These are phyloP conservation scores for Yarrowia osloensis DNA, from an alignment of 805 yeast genomes.

Conservation along the genomic window DNA sequence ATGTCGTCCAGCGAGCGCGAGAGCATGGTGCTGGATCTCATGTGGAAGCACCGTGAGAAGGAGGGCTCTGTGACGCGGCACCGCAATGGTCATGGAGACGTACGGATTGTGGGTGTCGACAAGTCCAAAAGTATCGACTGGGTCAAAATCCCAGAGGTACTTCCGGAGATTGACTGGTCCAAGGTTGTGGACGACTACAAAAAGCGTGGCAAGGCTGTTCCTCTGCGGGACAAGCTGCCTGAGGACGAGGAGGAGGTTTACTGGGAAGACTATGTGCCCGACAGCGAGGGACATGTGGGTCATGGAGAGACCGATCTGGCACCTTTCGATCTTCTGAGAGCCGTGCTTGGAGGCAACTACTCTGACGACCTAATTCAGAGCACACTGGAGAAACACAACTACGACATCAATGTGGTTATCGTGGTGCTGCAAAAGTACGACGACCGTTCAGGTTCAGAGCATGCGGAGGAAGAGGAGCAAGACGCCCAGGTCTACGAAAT, in stretches of 20 bases:
- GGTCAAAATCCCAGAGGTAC: slow-evolving; percentile 25
- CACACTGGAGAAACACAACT: slow-evolving; percentile 45
- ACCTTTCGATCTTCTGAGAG: slow-evolving; percentile 46
- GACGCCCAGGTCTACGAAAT: not conserved
- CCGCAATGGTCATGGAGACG: slow-evolving; percentile 21
- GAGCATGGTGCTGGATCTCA: slow-evolving; percentile 45
- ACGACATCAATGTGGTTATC: slow-evolving; percentile 39
- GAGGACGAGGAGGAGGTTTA: slow-evolving; percentile 30
- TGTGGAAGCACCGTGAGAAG: slow-evolving; percentile 47
- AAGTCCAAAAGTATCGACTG: slow-evolving; percentile 21
- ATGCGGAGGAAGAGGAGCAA: slow-evolving; percentile 32
- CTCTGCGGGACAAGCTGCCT: not conserved
- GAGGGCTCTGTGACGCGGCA: slow-evolving; percentile 26
- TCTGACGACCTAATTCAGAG: slow-evolving; percentile 44
- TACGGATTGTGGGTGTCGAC: slow-evolving; percentile 22
- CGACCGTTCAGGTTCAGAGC: not conserved
- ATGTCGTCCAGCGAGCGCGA: slow-evolving; percentile 40
- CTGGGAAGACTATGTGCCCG: slow-evolving; percentile 30
- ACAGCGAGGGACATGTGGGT: slow-evolving; percentile 11
- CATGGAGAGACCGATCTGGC: slow-evolving; percentile 34
- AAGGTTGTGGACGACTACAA: slow-evolving; percentile 10
- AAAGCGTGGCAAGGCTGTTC: slow-evolving; percentile 18
- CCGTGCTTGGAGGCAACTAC: slow-evolving; percentile 42
- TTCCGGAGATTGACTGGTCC: slow-evolving; percentile 34
- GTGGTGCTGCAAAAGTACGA: slow-evolving; percentile 16